Base-by-base conservation (phyloP, 495 filamentous ascomycete genomes). In the Schizothecium vesticola region DNA sequence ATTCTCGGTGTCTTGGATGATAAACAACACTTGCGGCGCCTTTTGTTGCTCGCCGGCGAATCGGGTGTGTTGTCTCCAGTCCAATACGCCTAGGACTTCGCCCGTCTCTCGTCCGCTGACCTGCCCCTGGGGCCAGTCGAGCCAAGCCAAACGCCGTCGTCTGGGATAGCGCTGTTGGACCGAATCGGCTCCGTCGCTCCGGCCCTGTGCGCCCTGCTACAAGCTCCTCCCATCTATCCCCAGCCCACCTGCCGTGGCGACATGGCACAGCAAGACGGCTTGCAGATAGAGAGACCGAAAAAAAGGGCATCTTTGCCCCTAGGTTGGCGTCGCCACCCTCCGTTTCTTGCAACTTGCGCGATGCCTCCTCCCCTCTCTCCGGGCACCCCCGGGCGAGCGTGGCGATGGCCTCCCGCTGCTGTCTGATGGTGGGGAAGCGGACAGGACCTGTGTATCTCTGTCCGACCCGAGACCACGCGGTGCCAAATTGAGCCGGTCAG, bases 391-490 rank as follows among this genome's bases (percentile, higher is more conserved):
- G 43, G 43, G 43, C 43, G 26, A 19, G 25, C 10, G 60, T 61
- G 28, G 29, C 60, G 60, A 61, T 61, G 26, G 63, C 24, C 23
- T 65, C 21, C 11, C 56, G 61, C 61, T 64, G 36, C 26, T 31
- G 66, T 62, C 59, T 70, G 63, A 63, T 68, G 61, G 31, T 59
- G 59, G 66, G 61, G 63, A 59, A 57, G 51, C 16, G 66, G 59
- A 60, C 19, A 28, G 62, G 24, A 36, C 29, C 59, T 67, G 63
- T 60, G 61, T 56, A 63, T 65, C 65, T 68, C 29, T 63, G 70
- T 71, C 70, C 66, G 55, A 71, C 66, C 57, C 58, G 43, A 43
- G 57, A 23, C 70, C 66, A 68, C 66, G 58, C 66, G 66, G 56
- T 62, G 43, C 36, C 56, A 25, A n/a, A 66, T 65, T 65, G 65